A percentile compares a stretch with the other conserved stretches of the same genome.
These are phyloP conservation scores for Sideroxylon spinosum DNA, from an alignment of 179 eudicot species.

Conservation along the genomic window DNA sequence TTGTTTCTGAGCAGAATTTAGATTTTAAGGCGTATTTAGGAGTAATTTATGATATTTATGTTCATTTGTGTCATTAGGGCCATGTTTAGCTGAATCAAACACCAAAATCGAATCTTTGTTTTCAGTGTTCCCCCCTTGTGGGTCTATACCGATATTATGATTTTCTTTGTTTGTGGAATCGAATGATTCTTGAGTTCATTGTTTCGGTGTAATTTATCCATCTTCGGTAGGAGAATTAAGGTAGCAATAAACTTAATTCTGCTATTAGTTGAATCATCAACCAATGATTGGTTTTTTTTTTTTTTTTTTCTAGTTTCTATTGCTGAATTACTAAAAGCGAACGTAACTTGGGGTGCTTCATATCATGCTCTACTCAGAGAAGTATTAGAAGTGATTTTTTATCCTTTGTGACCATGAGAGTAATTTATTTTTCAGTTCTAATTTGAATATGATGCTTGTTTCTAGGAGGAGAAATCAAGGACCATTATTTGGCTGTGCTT, in stretches of 20 bases:
- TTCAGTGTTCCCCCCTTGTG: not conserved
- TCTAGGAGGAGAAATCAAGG: slow-evolving; percentile 4
- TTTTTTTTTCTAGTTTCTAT: not conserved
- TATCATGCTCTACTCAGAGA: too few species aligned
- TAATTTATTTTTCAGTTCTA: not conserved
- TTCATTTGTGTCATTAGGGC: not conserved
- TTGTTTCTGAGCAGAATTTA: not conserved
- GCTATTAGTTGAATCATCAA: not conserved
- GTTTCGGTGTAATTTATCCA: not conserved
- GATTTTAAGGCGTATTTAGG: not conserved
- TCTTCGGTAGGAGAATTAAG: not conserved
- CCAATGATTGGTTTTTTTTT: not conserved
- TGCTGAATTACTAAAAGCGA: not conserved
- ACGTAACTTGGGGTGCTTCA: not conserved
- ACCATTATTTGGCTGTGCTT: not conserved
- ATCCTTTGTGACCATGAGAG: not conserved
- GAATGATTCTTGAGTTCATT: not conserved
- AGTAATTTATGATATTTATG: not conserved
- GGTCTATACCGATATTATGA: not conserved
- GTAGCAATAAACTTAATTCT: not conserved
- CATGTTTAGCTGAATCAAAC: not conserved
- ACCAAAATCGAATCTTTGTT: not conserved
- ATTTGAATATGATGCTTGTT: not conserved
- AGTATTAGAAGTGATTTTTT: not conserved
- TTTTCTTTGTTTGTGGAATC: not conserved